Evolutionary conservation across 2,329 filamentous ascomycete genomes (phyloP), one percentile per base, ranked within the genome.

Genomic region (Beauveria brongniartii): DNA sequence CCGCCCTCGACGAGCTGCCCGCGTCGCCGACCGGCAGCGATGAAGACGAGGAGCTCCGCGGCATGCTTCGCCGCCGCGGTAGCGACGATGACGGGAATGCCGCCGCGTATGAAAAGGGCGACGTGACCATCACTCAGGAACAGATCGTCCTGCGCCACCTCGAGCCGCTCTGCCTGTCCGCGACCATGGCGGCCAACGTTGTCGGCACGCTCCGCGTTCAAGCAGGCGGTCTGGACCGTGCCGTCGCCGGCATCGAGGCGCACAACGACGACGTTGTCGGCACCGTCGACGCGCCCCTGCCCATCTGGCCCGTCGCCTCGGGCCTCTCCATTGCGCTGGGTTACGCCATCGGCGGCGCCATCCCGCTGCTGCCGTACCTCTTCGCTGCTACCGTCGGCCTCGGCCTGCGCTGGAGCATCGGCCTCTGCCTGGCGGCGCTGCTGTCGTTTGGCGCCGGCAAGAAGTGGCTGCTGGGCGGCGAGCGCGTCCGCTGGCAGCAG

Each of bases 301-400:
- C 52, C 59, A 63, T 69, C 9, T 71, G 71, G 28, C 79, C 81
- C 0, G 69, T 74, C 41, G 69, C 79, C 12, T 82, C 80, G 0
- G 85, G 84, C 2, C 65, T 85, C 10, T 86, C 82, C 0, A 83
- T 88, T 46, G 81, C 84, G 0, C 66, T 82, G 1, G 84, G 85
- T 0, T 89, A 88, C 66, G 78, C 87, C 41, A 70, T 86, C 2
- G 85, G 85, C 5, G 85, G 85, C 0, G 76, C 85, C 61, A 79
- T 88, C 30, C 85, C 85, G 0, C 72, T 88, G 12, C 70, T 84
- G 26, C 85, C 85, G 0, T 88, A 88, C 69, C 81, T 88, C 62
- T 81, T 86, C 59, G 70, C 75, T 18, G 51, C 64, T 2, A 73
- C 69, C 2, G 73, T 79, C 0, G 71, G 68, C 0, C 56, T 67